Conservation (phyloP, 768 basidiomycete species). For the Crepidotus variabilis region DNA sequence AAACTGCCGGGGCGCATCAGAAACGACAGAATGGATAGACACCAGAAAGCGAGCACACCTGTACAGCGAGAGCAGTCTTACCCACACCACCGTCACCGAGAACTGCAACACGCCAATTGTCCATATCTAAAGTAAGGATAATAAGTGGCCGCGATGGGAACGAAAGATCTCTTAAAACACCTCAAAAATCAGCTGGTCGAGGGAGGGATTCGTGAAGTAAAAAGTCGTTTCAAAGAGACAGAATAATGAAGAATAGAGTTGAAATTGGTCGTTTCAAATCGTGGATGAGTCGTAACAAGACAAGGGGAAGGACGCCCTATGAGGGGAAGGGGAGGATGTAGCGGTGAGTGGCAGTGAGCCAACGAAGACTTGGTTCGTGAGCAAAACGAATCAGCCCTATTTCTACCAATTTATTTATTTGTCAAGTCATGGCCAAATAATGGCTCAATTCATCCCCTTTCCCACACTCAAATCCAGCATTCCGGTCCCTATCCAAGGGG, state of each 20-base stretch:
- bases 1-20: slow-evolving; percentile 51
- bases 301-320: slow-evolving; percentile 32
- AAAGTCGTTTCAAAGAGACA: slow-evolving; percentile 20
- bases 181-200: too few species aligned
- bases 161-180: too few species aligned
- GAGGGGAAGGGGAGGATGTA: slow-evolving; percentile 27
- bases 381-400: slow-evolving; percentile 30
- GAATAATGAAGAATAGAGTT: slow-evolving; percentile 23
- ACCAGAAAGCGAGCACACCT: slow-evolving; percentile 48
- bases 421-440: not conserved
- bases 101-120: slow-evolving; percentile 94
- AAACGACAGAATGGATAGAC: slow-evolving; percentile 8
- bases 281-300: slow-evolving; percentile 60
- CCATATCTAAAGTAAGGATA: slow-evolving; percentile 70
- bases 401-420: slow-evolving; percentile 22
- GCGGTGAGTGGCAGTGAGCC: slow-evolving; percentile 26
- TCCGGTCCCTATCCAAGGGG: slow-evolving; percentile 5
- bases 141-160: too few species aligned
- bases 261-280: slow-evolving; percentile 57
- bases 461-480: slow-evolving; percentile 10
- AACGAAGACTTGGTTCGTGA: slow-evolving; percentile 26
- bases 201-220: slow-evolving; percentile 1
- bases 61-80: slow-evolving; percentile 94
- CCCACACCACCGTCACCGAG: slow-evolving; percentile 97
- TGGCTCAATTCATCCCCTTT: slow-evolving; percentile 1